phyloP scores from a whole-genome alignment of 2,329 filamentous ascomycete species.

The Pseudogymnoascus sp. region DNA sequence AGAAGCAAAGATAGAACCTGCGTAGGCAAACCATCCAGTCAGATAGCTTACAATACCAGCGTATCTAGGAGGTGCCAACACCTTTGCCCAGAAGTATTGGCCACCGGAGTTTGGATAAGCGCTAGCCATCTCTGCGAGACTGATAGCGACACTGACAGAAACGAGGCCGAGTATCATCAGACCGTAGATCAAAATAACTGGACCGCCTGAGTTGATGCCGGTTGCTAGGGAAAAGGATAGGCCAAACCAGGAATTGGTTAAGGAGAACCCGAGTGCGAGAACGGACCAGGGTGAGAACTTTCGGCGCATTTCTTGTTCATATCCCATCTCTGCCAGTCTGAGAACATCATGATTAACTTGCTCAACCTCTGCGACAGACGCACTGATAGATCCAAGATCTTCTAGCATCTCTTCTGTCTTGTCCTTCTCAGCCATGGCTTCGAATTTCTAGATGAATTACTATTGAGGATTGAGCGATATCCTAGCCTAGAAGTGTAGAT shows the following conservation, averaged over 20 bases:
- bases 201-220: conserved; percentile 38
- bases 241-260: conserved; percentile 39
- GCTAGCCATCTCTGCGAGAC: conserved; percentile 38
- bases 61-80: conserved; percentile 35
- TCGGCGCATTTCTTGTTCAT: conserved; percentile 34
- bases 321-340: conserved; percentile 34
- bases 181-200: conserved; percentile 36
- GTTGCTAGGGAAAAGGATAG: conserved; percentile 31
- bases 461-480: no score
- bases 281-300: conserved; percentile 39
- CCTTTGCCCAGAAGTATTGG: conserved; percentile 41
- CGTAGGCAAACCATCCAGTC: conserved; percentile 46
- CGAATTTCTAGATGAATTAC: no score
- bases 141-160: conserved; percentile 28
- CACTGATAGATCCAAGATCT: background rate
- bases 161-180: conserved; percentile 44
- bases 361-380: conserved; percentile 20
- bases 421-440: no score
- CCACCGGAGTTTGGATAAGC: conserved; percentile 38
- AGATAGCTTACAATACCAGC: conserved; percentile 35
- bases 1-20: conserved; percentile 47
- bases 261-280: conserved; percentile 38
- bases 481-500: no score
- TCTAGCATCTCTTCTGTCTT: no score
- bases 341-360: conserved; percentile 36